Evolutionary conservation across 345 rosid genomes (phyloP).

Genomic region (Fremontodendron californicum): DNA sequence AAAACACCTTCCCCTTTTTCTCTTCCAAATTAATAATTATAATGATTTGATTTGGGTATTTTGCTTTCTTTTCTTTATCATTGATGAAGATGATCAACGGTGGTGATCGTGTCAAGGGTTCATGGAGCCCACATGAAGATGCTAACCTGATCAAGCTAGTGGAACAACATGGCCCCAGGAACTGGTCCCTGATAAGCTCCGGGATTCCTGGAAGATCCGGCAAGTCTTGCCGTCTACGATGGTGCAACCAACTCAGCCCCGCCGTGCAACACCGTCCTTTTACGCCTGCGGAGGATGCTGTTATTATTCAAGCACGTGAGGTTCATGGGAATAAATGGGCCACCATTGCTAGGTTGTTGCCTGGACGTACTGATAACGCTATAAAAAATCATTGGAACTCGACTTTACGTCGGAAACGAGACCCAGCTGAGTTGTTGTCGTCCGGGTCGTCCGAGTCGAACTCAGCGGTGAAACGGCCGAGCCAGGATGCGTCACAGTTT

Average conservation of each 20-base stretch:
- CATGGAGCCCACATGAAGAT: constrained; percentile 63
- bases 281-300: constrained; percentile 48
- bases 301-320: constrained; percentile 43
- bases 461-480: constrained; percentile 21
- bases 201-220: constrained; percentile 61
- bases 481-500: constrained; percentile 20
- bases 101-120: constrained; percentile 44
- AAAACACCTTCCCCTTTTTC: not conserved
- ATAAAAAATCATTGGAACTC: constrained; percentile 73
- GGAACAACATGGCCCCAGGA: constrained; percentile 53
- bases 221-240: constrained; percentile 58
- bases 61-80: not conserved
- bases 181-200: constrained; percentile 59
- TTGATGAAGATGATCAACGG: constrained; percentile 9
- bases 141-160: constrained; percentile 41
- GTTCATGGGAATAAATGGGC: constrained; percentile 68
- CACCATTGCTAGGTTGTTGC: constrained; percentile 51
- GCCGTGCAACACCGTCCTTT: constrained; percentile 59
- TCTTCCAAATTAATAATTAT: no score
- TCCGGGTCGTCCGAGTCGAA: constrained; percentile 33
- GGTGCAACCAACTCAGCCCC: constrained; percentile 75
- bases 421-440: constrained; percentile 14
- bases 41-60: not conserved
- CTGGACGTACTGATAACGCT: constrained; percentile 66
- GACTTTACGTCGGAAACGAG: constrained; percentile 36